Conservation (phyloP, 345 rosid genomes). For the Noccaea bulbosa region DNA sequence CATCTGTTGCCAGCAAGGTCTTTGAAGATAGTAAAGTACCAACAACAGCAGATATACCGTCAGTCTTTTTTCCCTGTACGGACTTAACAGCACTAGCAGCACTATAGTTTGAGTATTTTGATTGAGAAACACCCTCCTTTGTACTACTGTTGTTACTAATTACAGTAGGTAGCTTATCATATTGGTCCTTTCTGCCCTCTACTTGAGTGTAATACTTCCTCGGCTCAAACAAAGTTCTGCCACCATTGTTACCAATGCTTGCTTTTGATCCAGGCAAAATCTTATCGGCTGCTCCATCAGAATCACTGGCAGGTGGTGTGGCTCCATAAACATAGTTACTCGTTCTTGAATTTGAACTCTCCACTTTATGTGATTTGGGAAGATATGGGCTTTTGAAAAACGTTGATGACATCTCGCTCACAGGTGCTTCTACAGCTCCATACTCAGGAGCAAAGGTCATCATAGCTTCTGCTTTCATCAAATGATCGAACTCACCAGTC, state of each 20-base stretch:
- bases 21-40: slow-evolving; percentile 58
- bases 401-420: slow-evolving; percentile 63
- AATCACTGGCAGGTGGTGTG: slow-evolving; percentile 69
- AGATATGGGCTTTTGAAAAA: slow-evolving; percentile 82
- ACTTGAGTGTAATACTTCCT: slow-evolving; percentile 73
- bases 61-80: slow-evolving; percentile 54
- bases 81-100: slow-evolving; percentile 58
- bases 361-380: slow-evolving; percentile 73
- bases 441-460: slow-evolving; percentile 95
- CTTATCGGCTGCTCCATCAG: slow-evolving; percentile 71
- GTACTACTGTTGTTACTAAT: slow-evolving; percentile 50
- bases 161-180: slow-evolving; percentile 50
- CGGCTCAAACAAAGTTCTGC: slow-evolving; percentile 41
- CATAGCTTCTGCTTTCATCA: slow-evolving; percentile 92
- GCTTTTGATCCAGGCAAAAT: slow-evolving; percentile 55
- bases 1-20: slow-evolving; percentile 81
- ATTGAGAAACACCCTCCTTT: slow-evolving; percentile 53
- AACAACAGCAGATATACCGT: slow-evolving; percentile 57
- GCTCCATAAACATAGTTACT: slow-evolving; percentile 80
- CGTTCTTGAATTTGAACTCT: slow-evolving; percentile 72
- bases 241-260: slow-evolving; percentile 51
- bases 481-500: slow-evolving; percentile 83
- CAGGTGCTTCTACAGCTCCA: slow-evolving; percentile 88
- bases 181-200: slow-evolving; percentile 59
- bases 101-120: slow-evolving; percentile 60